phyloP scores from a whole-genome alignment of 1,284 basidiomycete species.

The Ustilago cynodontis region DNA sequence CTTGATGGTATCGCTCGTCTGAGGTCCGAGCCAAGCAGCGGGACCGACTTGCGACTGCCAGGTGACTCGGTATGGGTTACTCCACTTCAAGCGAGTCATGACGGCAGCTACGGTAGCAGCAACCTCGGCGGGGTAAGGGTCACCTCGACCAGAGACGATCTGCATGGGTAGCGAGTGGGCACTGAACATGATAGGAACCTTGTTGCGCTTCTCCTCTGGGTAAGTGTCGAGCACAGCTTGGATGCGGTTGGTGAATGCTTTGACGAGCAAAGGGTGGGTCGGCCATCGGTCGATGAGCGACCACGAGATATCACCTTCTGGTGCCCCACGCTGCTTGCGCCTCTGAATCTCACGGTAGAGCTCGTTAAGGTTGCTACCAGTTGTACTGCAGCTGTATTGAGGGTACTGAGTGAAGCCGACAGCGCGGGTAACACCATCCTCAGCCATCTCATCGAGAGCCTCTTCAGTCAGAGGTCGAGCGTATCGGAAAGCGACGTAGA shows the following conservation, averaged over 20 bases:
- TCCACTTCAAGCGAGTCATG: constrained; percentile 66
- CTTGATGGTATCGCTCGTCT: constrained; percentile 91
- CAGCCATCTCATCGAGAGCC: constrained; percentile 84
- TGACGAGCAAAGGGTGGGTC: constrained; percentile 90
- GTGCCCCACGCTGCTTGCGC: constrained; percentile 63
- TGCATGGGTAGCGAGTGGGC: constrained; percentile 94
- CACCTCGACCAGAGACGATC: constrained; percentile 78
- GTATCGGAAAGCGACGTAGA: constrained; percentile 80
- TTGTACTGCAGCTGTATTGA: constrained; percentile 98
- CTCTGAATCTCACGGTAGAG: constrained; percentile 76
- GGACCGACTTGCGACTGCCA: constrained; percentile 99
- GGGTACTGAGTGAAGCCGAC: constrained; percentile 99
- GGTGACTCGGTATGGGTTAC: constrained; percentile 81
- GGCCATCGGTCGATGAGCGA: constrained; percentile 99
- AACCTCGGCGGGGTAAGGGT: constrained; percentile 96
- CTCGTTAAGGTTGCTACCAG: constrained; percentile 96
- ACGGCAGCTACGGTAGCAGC: constrained; percentile 79
- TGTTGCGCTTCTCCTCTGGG: constrained; percentile 76
- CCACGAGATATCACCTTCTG: constrained; percentile 82
- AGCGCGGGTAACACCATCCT: constrained; percentile 90
- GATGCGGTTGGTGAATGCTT: constrained; percentile 91
- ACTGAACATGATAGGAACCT: constrained; percentile 91
- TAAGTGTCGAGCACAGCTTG: constrained; percentile 85
- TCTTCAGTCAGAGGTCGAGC: constrained; percentile 88
- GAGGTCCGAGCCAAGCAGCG: constrained; percentile 97